Conservation (phyloP, 495 filamentous ascomycete genomes). For the Penicillium fimorum region DNA sequence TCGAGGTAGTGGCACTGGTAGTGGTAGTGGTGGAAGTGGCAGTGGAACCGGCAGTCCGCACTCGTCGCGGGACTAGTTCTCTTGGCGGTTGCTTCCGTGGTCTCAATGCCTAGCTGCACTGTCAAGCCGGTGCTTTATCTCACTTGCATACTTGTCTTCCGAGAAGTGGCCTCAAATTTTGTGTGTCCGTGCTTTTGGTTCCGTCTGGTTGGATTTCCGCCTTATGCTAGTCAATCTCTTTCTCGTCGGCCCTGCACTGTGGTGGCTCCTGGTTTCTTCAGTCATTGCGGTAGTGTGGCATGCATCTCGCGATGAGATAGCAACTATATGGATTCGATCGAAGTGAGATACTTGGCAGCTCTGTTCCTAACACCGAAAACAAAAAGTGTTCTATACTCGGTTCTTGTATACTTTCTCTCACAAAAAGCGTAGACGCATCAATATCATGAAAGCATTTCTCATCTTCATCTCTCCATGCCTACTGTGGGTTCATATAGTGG, state of each 20-base stretch:
- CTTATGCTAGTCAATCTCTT: conserved; percentile 6
- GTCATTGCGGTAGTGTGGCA: not conserved
- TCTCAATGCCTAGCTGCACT: conserved; percentile 4
- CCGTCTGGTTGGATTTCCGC: conserved; percentile 7
- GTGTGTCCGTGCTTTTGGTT: conserved; percentile 15
- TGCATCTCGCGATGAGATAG: conserved; percentile 18
- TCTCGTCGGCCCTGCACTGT: conserved; percentile 13
- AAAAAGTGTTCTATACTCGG: conserved; percentile 28
- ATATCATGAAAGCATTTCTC: conserved; percentile 11
- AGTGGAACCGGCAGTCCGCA: conserved; percentile 48
- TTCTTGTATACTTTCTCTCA: conserved; percentile 12
- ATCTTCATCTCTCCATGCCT: not conserved
- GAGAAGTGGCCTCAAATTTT: conserved; percentile 6
- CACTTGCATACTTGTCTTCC: conserved; percentile 10
- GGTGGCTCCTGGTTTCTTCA: conserved; percentile 9
- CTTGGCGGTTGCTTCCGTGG: conserved; percentile 2
- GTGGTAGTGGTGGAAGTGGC: conserved; percentile 43
- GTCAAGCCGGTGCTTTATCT: conserved; percentile 7
- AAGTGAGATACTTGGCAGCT: conserved; percentile 26
- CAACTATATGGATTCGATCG: conserved; percentile 15
- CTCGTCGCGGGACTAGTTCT: conserved; percentile 36
- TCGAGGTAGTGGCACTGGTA: conserved; percentile 47
- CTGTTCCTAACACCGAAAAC: conserved; percentile 22
- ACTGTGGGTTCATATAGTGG: not conserved
- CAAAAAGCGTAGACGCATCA: conserved; percentile 8